phyloP scores from a whole-genome alignment of 345 rosid genomes.

The Dipteronia sinensis region DNA sequence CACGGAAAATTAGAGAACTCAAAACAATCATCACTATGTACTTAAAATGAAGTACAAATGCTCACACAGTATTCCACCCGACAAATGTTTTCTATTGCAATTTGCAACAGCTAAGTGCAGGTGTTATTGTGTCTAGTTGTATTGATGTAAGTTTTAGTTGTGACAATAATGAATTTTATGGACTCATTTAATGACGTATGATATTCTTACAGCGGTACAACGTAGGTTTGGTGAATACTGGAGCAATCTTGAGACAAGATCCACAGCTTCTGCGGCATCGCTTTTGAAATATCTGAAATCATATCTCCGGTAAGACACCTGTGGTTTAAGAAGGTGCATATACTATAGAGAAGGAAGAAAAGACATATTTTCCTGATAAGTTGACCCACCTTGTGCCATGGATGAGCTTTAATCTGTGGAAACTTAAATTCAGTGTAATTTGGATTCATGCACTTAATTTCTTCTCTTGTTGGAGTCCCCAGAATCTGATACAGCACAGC shows the following conservation, averaged over 20 bases:
- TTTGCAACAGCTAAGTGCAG: background rate
- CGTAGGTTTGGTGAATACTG: constrained; percentile 88
- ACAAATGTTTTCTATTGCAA: background rate
- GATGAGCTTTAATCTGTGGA: constrained; percentile 99
- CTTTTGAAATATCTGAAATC: constrained; percentile 69
- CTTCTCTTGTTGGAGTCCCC: constrained; percentile 98
- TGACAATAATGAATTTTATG: background rate
- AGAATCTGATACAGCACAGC: constrained; percentile 52
- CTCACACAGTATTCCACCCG: background rate
- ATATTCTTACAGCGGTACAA: constrained; percentile 67
- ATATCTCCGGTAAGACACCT: background rate
- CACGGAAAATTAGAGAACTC: background rate
- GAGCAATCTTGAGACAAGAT: constrained; percentile 83
- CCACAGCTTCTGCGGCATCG: constrained; percentile 78
- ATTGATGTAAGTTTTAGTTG: background rate
- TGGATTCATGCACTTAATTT: constrained; percentile 98
- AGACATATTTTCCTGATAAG: background rate
- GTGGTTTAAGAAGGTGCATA: constrained; percentile 2
- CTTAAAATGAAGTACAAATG: background rate
- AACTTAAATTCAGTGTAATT: constrained; percentile 94
- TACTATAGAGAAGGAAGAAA: background rate
- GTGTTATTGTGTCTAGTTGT: background rate
- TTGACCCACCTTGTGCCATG: constrained; percentile 89
- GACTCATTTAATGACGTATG: background rate
- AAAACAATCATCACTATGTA: background rate